Evolutionary conservation across 2,329 filamentous ascomycete genomes (phyloP), one percentile per base, ranked within the genome.

Genomic region (Lanzia echinophila): DNA sequence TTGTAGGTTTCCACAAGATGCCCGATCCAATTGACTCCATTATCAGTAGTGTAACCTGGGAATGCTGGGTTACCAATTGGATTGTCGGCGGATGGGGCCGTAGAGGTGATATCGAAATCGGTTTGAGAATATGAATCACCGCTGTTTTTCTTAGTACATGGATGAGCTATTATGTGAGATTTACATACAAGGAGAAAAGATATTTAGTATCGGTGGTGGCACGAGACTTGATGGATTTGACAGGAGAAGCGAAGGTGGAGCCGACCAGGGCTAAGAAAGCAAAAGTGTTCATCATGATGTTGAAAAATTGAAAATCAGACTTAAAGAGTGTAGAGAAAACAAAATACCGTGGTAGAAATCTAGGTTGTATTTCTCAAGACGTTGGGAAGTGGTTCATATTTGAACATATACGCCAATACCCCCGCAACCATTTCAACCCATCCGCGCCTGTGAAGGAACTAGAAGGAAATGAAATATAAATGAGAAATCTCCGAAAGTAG

Each of bases 1-100:
- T 73, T 74, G 64, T 70, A 71, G 3, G 62, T 63, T 11, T 65
- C 64, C 2, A 71, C 69, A 10, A 75, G 60, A 63, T 69, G 76
- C 45, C 71, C 76, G 20, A 79, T 69, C 75, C 76, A 79, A 33
- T 54, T 47, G 19, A 38, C 11, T 10, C 24, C 43, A 31, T 50
- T 28, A 51, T 43, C 20, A 5, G 22, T 46, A n/a, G 68, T 71
- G 51, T 54, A 62, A 24, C 68, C 68, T 15, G 68, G 68, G 42
- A 66, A 70, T 1, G 59, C 31, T 6, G 68, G 68, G 56, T 69
- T 71, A 28, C 68, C 68, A 28, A 70, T 56, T 6, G 67, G 67
- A 53, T 70, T 70, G 3, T 54, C 53, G 0, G 59, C 47, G 8
- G 63, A 62, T 3, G 68, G 66, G 41, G 67, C 58, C 2, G 62